These are phyloP conservation scores for Dalechampia spathulata DNA, from an alignment of 441 rosid genomes.

Conservation along the genomic window DNA sequence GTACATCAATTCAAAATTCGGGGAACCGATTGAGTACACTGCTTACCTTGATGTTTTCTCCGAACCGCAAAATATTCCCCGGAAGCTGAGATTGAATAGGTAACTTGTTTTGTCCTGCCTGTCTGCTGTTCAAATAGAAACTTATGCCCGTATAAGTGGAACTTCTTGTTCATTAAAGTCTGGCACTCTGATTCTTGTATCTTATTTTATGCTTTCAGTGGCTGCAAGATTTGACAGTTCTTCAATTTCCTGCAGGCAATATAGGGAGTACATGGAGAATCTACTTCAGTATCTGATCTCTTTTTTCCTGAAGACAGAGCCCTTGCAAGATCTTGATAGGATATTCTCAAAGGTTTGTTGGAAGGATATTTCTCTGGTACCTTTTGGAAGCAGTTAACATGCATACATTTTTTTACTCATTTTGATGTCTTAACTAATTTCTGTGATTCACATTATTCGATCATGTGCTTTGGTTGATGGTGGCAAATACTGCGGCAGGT, in stretches of 20 bases:
- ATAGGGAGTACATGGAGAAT: conserved; percentile 73
- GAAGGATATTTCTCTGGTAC: background rate
- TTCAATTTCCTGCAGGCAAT: conserved; percentile 51
- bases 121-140: too few relatives aligned
- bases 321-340: conserved; percentile 91
- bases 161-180: background rate
- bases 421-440: too few relatives aligned
- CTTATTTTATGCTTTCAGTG: background rate
- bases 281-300: conserved; percentile 67
- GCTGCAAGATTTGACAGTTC: conserved; percentile 1
- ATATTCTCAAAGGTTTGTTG: conserved; percentile 66
- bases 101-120: conserved; percentile 8
- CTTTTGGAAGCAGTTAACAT: background rate
- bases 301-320: conserved; percentile 88
- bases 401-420: background rate
- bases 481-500: conserved; percentile 35
- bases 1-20: conserved; percentile 79
- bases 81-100: conserved; percentile 63
- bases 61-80: conserved; percentile 48
- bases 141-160: background rate
- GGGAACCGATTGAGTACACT: conserved; percentile 78
- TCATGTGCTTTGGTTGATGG: conserved; percentile 4
- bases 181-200: background rate
- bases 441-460: too few relatives aligned
- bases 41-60: conserved; percentile 77